Evolutionary conservation across 306 rosid species (phyloP).

Genomic region (Trichosanthes truncata): DNA sequence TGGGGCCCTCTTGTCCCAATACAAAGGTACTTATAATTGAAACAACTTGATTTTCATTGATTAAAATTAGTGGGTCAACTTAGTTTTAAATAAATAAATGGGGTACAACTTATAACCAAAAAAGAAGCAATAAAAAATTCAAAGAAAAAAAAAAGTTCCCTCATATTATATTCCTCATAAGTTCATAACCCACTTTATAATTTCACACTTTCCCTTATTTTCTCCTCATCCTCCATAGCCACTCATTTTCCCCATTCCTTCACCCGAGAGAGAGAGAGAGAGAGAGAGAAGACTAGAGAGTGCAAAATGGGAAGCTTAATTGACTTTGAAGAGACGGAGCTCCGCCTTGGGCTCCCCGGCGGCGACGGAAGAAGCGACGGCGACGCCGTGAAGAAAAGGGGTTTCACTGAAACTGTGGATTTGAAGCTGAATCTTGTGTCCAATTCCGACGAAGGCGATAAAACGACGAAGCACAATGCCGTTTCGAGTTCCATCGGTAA

Average conservation of each 20-base stretch:
- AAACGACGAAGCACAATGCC: neutral
- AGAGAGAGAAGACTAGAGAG: neutral
- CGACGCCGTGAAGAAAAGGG: constrained; percentile 29
- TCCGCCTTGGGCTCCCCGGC: constrained; percentile 53
- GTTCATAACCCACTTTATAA: neutral
- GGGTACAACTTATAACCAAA: neutral
- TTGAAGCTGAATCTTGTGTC: constrained; percentile 50
- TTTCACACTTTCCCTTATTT: neutral
- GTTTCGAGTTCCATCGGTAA: neutral
- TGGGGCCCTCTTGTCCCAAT: neutral
- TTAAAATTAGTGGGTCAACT: neutral
- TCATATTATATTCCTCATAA: neutral
- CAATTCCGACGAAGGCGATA: neutral
- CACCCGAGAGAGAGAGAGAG: neutral
- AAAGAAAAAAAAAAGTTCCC: neutral
- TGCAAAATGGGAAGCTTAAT: constrained; percentile 25
- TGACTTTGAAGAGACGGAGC: constrained; percentile 51
- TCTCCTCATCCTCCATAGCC: neutral
- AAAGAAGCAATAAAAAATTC: neutral
- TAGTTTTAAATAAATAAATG: neutral
- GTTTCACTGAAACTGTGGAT: constrained; percentile 44
- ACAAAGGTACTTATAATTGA: neutral
- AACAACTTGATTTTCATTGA: neutral
- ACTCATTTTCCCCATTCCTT: neutral
- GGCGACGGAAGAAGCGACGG: constrained; percentile 9